phyloP scores from a whole-genome alignment of 768 basidiomycete species.

The Pleurotus sapidus region DNA sequence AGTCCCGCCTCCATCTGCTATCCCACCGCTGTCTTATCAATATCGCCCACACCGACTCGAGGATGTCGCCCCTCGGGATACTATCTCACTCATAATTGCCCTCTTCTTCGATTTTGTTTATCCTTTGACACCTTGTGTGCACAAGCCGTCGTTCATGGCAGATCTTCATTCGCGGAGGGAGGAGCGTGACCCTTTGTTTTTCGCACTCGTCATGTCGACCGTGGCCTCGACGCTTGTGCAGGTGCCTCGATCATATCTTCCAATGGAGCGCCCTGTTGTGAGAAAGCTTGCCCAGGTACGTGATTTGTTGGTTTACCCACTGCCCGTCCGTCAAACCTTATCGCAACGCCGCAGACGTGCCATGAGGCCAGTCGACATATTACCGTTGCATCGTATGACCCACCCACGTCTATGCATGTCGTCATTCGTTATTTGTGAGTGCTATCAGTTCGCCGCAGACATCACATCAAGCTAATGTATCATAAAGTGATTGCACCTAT shows the following conservation, averaged over 20 bases:
- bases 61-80: conserved; percentile 78
- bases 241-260: conserved; percentile 83
- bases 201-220: conserved; percentile 86
- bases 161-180: conserved; percentile 78
- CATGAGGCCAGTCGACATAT: conserved; percentile 82
- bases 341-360: conserved; percentile 47
- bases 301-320: conserved; percentile 1
- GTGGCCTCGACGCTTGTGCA: conserved; percentile 87
- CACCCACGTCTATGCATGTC: conserved; percentile 80
- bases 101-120: conserved; percentile 95
- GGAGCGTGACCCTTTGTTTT: conserved; percentile 88
- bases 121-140: conserved; percentile 86
- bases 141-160: conserved; percentile 91
- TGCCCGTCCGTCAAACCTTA: background rate
- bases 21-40: conserved; percentile 69
- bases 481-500: conserved; percentile 70
- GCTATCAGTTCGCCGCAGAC: background rate
- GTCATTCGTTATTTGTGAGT: conserved; percentile 88
- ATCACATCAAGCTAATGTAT: conserved; percentile 6
- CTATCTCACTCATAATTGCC: conserved; percentile 76
- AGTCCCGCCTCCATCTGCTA: conserved; percentile 40
- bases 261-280: conserved; percentile 83
- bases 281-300: conserved; percentile 68
- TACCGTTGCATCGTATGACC: conserved; percentile 78
- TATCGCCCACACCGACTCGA: conserved; percentile 77